A percentile compares a stretch with the other conserved stretches of the same genome.
Evolutionary conservation across 208 protist species (phyloP).

Genomic region (Leishmania aethiopica): DNA sequence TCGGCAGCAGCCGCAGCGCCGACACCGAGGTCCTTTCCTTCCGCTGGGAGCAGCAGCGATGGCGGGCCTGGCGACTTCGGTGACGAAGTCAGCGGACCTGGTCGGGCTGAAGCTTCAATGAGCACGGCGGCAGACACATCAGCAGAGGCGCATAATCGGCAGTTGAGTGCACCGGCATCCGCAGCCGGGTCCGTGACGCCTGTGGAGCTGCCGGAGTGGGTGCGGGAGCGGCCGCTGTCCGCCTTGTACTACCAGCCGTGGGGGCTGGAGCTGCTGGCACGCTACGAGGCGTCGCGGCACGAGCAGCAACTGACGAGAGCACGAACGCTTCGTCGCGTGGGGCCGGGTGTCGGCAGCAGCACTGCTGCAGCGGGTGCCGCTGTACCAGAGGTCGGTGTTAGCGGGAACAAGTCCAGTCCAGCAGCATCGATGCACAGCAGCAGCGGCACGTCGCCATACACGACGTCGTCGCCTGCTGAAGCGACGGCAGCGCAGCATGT

Average conservation of each 20-base stretch:
- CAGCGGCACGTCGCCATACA: not conserved
- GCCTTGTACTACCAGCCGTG: conserved; percentile 39
- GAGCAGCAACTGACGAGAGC: conserved; percentile 14
- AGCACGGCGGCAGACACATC: not conserved
- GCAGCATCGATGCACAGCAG: not conserved
- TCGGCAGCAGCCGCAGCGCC: not conserved
- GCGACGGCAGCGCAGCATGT: not conserved
- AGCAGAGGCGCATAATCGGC: not conserved
- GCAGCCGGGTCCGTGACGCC: not conserved
- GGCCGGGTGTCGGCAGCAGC: not conserved
- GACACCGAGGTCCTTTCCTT: not conserved
- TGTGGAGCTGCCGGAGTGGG: conserved; percentile 31
- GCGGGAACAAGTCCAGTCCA: not conserved
- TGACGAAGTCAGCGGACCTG: not conserved
- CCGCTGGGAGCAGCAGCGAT: not conserved
- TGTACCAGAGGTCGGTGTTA: not conserved
- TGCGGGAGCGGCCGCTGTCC: conserved; percentile 36
- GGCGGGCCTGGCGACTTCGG: not conserved
- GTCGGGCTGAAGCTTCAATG: not conserved
- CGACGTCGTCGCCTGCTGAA: not conserved
- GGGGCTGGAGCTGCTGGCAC: conserved; percentile 29
- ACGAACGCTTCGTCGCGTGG: not conserved
- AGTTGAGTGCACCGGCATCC: not conserved
- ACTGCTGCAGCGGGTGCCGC: not conserved
- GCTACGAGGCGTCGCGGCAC: conserved; percentile 28